Evolutionary conservation across 768 basidiomycete species (phyloP).

Genomic region (Lactifluus subvellereus): DNA sequence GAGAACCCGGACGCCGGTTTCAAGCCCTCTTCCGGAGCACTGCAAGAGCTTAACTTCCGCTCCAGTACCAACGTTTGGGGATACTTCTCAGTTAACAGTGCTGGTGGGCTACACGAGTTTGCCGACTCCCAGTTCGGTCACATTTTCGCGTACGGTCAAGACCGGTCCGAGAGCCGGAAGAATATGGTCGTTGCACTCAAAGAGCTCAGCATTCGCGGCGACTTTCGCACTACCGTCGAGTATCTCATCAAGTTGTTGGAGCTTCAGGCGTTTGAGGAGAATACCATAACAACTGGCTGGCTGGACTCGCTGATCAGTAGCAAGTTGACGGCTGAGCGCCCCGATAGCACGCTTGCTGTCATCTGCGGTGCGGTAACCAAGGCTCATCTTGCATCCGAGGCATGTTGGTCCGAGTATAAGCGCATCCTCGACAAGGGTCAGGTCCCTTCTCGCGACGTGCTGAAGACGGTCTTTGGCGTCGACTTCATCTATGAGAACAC

Average conservation of each 20-base stretch:
- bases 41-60: slow-evolving; percentile 99
- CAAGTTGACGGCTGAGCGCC: slow-evolving; percentile 95
- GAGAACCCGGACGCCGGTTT: slow-evolving; percentile 99
- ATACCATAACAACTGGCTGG: slow-evolving; percentile 98
- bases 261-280: slow-evolving; percentile 92
- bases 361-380: slow-evolving; percentile 96
- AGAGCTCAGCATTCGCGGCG: slow-evolving; percentile 96
- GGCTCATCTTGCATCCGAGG: slow-evolving; percentile 84
- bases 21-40: slow-evolving; percentile 94
- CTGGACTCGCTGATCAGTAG: slow-evolving; percentile 94
- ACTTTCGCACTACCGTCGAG: slow-evolving; percentile 98
- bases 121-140: slow-evolving; percentile 99
- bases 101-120: slow-evolving; percentile 97
- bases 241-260: slow-evolving; percentile 98
- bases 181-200: slow-evolving; percentile 99
- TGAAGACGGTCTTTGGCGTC: slow-evolving; percentile 94
- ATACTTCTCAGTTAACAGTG: slow-evolving; percentile 94
- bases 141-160: slow-evolving; percentile 97
- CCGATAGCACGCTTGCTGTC: slow-evolving; percentile 87
- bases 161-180: slow-evolving; percentile 90
- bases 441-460: slow-evolving; percentile 87
- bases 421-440: slow-evolving; percentile 97
- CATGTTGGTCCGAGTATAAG: slow-evolving; percentile 89
- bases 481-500: slow-evolving; percentile 97
- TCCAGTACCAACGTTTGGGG: slow-evolving; percentile 99